Conservation (phyloP, 768 basidiomycete genomes). For the Sistotremastrum suecicum region DNA sequence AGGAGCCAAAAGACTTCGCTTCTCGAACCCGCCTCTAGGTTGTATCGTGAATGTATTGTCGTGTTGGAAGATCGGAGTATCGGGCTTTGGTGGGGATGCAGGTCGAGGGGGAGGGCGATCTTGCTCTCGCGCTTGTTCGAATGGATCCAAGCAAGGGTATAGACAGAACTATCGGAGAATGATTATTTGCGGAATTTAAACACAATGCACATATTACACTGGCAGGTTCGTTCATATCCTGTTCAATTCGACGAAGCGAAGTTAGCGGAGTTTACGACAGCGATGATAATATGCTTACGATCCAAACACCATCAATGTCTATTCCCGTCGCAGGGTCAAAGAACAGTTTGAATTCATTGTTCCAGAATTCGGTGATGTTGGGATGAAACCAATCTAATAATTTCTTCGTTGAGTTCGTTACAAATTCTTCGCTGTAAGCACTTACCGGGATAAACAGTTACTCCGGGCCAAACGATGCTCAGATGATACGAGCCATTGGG, state of each 20-base stretch:
- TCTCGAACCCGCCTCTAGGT: constrained; percentile 3
- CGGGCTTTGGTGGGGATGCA: constrained; percentile 34
- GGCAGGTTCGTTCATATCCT: constrained; percentile 59
- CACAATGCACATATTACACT: constrained; percentile 26
- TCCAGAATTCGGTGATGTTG: constrained; percentile 43
- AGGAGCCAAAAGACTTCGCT: constrained; percentile 31
- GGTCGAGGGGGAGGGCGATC: constrained; percentile 40
- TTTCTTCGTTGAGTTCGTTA: background rate
- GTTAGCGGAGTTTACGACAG: too few species aligned
- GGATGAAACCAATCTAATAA: constrained; percentile 46
- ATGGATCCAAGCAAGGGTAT: constrained; percentile 46
- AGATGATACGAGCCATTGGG: constrained; percentile 40
- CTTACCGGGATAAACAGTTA: constrained; percentile 41
- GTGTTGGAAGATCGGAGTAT: constrained; percentile 35
- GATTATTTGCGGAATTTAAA: background rate
- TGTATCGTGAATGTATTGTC: constrained; percentile 14
- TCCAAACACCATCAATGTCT: constrained; percentile 62
- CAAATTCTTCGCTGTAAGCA: background rate
- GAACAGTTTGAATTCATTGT: constrained; percentile 41
- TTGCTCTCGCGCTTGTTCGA: constrained; percentile 37
- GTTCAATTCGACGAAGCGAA: too few species aligned
- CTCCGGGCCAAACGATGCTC: constrained; percentile 50
- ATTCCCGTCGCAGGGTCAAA: constrained; percentile 38
- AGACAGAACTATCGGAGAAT: constrained; percentile 38
- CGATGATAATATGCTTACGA: constrained; percentile 10